Evolutionary conservation across 257 asterid genomes (phyloP).

Genomic region (Phtheirospermum japonicum): DNA sequence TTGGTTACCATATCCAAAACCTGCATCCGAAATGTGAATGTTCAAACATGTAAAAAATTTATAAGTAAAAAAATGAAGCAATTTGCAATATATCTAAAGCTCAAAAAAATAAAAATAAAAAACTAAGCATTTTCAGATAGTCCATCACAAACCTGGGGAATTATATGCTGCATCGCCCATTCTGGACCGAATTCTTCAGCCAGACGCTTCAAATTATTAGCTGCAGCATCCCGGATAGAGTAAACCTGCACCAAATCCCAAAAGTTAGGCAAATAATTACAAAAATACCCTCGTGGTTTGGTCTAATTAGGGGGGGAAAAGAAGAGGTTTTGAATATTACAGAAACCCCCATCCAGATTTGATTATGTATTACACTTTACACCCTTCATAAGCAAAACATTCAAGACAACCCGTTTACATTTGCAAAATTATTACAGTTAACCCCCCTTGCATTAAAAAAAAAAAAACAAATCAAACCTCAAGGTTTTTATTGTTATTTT

Average conservation of each 20-base stretch:
- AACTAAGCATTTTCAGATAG: neutral
- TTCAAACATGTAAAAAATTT: neutral
- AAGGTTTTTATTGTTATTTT: too few species aligned
- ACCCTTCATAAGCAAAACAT: too few species aligned
- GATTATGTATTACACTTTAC: too few species aligned
- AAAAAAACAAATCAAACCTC: neutral
- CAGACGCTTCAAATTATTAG: conserved; percentile 69
- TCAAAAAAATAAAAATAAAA: neutral
- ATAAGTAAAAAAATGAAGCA: neutral
- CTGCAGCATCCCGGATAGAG: conserved; percentile 85
- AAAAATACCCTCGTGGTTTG: neutral
- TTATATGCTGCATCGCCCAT: conserved; percentile 93
- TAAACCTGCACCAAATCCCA: conserved; percentile 49
- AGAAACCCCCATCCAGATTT: too few species aligned
- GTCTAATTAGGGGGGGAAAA: too few species aligned
- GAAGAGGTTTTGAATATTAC: too few species aligned
- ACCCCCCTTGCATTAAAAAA: too few species aligned
- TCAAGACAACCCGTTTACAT: too few species aligned
- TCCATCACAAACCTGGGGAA: conserved; percentile 68
- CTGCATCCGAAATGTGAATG: conserved; percentile 31
- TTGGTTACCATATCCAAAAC: conserved; percentile 74
- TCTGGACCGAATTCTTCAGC: conserved; percentile 92
- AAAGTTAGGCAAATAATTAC: neutral
- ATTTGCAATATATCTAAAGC: neutral
- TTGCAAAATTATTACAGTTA: too few species aligned